Conservation (phyloP, 768 basidiomycete genomes). For the Boletus tomentosulus region DNA sequence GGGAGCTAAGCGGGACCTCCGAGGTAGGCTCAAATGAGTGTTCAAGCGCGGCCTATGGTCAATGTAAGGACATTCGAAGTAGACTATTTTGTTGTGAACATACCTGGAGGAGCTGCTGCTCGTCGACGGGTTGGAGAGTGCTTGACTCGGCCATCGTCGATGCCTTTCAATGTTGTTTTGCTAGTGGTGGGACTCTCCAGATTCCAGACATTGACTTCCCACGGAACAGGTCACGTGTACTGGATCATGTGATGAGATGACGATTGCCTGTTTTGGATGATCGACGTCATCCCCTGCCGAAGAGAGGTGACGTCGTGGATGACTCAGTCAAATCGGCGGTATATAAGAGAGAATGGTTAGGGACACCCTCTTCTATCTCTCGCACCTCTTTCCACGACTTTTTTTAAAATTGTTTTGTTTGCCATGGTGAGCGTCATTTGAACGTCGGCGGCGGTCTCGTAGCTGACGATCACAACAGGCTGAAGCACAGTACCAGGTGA, state of each 20-base stretch:
- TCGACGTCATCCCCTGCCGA: slow-evolving; percentile 3
- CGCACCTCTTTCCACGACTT: neutral
- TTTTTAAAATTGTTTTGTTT: neutral
- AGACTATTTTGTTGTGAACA: neutral
- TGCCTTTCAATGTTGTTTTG: neutral
- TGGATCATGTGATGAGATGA: neutral
- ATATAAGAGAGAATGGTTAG: slow-evolving; percentile 12
- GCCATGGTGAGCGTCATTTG: slow-evolving; percentile 9
- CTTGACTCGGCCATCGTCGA: slow-evolving; percentile 27
- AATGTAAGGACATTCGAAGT: neutral
- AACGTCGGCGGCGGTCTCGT: neutral
- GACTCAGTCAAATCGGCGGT: slow-evolving; percentile 7
- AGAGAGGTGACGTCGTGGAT: neutral
- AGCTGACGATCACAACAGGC: slow-evolving; percentile 13
- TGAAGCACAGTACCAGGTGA: slow-evolving; percentile 25
- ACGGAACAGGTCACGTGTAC: neutral
- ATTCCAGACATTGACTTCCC: neutral
- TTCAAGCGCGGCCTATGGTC: slow-evolving; percentile 21
- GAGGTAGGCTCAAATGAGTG: slow-evolving; percentile 23
- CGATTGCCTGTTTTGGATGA: slow-evolving; percentile 1
- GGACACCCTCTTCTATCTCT: neutral
- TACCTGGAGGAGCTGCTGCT: slow-evolving; percentile 23
- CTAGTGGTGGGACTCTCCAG: neutral
- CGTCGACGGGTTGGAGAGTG: slow-evolving; percentile 18
- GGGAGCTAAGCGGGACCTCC: slow-evolving; percentile 16